Percentiles rank a stretch among this genome's conserved stretches.
These are phyloP conservation scores for Cytidiella melzeri DNA, from an alignment of 768 basidiomycete species.

Conservation along the genomic window DNA sequence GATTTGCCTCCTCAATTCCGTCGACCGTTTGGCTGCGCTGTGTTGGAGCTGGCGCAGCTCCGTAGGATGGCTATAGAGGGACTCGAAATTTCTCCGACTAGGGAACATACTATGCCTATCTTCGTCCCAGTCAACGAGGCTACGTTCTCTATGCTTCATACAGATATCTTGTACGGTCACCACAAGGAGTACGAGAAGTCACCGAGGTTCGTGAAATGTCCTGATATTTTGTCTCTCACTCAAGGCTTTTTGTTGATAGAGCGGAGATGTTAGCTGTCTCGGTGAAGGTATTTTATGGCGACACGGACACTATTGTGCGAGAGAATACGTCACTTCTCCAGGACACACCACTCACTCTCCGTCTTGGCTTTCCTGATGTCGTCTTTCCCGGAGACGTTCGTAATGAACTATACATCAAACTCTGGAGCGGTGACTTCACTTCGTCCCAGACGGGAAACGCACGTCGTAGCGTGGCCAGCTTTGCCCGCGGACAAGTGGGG, in stretches of 20 bases:
- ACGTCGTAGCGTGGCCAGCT: conserved; percentile 50
- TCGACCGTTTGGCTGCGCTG: conserved; percentile 93
- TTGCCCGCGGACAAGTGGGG: conserved; percentile 53
- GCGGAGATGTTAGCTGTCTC: conserved; percentile 85
- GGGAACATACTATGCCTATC: conserved; percentile 85
- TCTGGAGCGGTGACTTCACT: conserved; percentile 90
- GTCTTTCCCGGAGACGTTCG: conserved; percentile 90
- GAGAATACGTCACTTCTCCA: conserved; percentile 83
- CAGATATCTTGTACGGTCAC: conserved; percentile 83
- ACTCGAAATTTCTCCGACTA: conserved; percentile 52
- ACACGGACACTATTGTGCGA: conserved; percentile 61
- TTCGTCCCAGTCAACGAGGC: conserved; percentile 78
- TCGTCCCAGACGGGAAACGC: conserved; percentile 44
- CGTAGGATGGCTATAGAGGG: conserved; percentile 61
- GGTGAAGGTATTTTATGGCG: conserved; percentile 84
- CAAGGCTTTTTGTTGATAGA: conserved; percentile 35
- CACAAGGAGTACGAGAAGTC: conserved; percentile 79
- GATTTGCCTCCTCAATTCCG: conserved; percentile 53
- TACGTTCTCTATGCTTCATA: conserved; percentile 89
- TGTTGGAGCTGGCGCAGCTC: conserved; percentile 78
- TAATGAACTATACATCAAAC: conserved; percentile 93
- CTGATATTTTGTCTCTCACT: neutral
- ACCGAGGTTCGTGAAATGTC: conserved; percentile 46
- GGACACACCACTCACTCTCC: conserved; percentile 74
- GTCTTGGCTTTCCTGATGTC: conserved; percentile 93